Conservation (phyloP, 2,329 filamentous ascomycete species). For the Biscogniauxia marginata region DNA sequence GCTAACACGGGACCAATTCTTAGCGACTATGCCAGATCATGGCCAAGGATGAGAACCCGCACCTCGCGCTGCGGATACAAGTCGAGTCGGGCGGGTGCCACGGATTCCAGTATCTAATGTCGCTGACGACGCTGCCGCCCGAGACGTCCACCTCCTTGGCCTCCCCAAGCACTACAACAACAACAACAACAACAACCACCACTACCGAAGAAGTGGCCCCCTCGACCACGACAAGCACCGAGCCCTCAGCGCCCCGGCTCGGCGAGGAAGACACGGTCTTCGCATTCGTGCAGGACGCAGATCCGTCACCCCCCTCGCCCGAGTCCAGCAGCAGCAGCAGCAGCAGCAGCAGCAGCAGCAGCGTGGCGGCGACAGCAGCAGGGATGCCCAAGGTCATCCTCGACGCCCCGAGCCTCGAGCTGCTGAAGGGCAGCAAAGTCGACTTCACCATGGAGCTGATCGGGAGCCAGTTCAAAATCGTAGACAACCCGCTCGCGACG, state of each 20-base stretch:
- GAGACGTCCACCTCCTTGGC: conserved; percentile 13
- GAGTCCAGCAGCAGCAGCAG: neutral
- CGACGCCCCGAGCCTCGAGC: conserved; percentile 80
- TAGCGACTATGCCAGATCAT: conserved; percentile 78
- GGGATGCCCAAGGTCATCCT: conserved; percentile 74
- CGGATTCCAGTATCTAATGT: conserved; percentile 97
- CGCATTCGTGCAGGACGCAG: conserved; percentile 59
- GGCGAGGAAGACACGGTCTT: conserved; percentile 87
- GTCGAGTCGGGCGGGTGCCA: conserved; percentile 95
- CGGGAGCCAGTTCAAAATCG: conserved; percentile 91
- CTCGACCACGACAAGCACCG: conserved; percentile 29
- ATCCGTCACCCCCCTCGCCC: neutral
- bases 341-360: conserved; percentile 24
- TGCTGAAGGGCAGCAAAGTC: conserved; percentile 90
- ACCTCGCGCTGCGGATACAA: conserved; percentile 83
- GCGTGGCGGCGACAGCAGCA: conserved; percentile 18
- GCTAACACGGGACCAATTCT: conserved; percentile 1
- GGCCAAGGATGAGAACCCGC: conserved; percentile 67
- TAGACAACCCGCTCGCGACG: conserved; percentile 85
- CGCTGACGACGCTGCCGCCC: conserved; percentile 63
- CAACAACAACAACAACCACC: conserved; percentile 5
- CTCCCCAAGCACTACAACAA: conserved; percentile 3
- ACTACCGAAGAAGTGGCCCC: conserved; percentile 23
- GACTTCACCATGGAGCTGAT: conserved; percentile 90
- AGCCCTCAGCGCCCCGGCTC: conserved; percentile 18